These are phyloP conservation scores for Kuraishia floccosa DNA, from an alignment of 805 yeast species.

Conservation along the genomic window DNA sequence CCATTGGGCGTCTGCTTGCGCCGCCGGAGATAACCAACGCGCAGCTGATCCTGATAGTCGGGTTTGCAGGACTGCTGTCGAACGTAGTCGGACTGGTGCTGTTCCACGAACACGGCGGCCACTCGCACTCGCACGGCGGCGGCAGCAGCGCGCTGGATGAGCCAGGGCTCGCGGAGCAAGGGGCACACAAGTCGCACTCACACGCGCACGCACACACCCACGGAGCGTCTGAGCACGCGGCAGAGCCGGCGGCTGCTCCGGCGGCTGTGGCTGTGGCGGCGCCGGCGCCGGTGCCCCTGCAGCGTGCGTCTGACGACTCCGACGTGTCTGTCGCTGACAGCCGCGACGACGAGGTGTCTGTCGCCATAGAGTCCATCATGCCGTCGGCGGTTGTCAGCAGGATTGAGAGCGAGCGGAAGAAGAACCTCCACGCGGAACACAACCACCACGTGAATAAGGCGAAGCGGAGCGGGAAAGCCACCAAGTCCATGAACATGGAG, in stretches of 20 bases:
- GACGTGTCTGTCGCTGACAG: background rate
- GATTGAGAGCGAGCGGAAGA: constrained; percentile 3
- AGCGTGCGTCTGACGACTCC: background rate
- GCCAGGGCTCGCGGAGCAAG: constrained; percentile 10
- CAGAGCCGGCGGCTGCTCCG: background rate
- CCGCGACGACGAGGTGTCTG: background rate
- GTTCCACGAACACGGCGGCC: constrained; percentile 76
- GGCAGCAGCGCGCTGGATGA: constrained; percentile 12
- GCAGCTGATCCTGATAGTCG: constrained; percentile 71
- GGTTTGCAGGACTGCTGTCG: constrained; percentile 71
- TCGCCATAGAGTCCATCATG: constrained; percentile 8
- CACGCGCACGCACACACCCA: constrained; percentile 8
- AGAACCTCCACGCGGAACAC: constrained; percentile 10
- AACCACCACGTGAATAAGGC: constrained; percentile 11
- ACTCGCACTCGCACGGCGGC: constrained; percentile 39
- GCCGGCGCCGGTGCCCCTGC: background rate
- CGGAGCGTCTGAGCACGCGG: background rate
- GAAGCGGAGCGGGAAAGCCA: constrained; percentile 11
- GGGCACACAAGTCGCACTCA: constrained; percentile 18
- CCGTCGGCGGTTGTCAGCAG: constrained; percentile 9
- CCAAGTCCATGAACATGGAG: constrained; percentile 85
- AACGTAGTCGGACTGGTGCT: constrained; percentile 75
- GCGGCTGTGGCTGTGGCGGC: background rate
- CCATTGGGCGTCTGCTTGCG: constrained; percentile 75
- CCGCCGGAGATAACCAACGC: constrained; percentile 79